Percentiles rank a stretch among this genome's conserved stretches.
These are phyloP conservation scores for Ophiostoma ulmi DNA, from an alignment of 2,329 filamentous ascomycete genomes.

Conservation along the genomic window DNA sequence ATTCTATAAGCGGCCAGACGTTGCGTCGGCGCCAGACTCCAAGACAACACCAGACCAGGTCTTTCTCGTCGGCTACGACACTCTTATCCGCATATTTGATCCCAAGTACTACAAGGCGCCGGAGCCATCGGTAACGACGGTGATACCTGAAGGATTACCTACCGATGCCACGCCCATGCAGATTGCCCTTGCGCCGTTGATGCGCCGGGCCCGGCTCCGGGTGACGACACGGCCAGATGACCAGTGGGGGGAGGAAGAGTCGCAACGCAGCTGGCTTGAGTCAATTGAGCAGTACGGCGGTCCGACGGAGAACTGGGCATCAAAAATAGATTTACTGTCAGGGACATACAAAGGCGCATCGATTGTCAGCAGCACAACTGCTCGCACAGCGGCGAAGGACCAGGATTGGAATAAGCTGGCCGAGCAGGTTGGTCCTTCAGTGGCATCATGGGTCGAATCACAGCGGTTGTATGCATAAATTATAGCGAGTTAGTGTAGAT, in stretches of 20 bases:
- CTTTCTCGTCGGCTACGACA: conserved; percentile 72
- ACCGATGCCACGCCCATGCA: conserved; percentile 41
- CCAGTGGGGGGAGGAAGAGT: conserved; percentile 52
- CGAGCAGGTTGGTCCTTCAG: conserved; percentile 51
- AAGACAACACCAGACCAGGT: conserved; percentile 46
- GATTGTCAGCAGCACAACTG: conserved; percentile 56
- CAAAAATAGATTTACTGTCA: conserved; percentile 55
- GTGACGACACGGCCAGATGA: conserved; percentile 60
- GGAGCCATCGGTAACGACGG: not conserved
- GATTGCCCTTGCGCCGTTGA: conserved; percentile 56
- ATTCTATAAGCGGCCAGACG: conserved; percentile 37
- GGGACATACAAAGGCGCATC: conserved; percentile 39
- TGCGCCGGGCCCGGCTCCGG: conserved; percentile 55
- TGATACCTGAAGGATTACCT: not conserved
- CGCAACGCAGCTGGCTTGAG: conserved; percentile 52
- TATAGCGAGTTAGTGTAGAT: not conserved
- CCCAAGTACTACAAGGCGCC: conserved; percentile 60
- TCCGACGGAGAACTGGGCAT: conserved; percentile 54
- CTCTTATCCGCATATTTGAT: conserved; percentile 64
- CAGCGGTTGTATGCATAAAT: conserved; percentile 31
- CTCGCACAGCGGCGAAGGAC: conserved; percentile 51
- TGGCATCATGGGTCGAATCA: conserved; percentile 54
- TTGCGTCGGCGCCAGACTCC: not conserved
- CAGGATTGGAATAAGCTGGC: conserved; percentile 45
- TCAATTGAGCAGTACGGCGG: conserved; percentile 41